These are phyloP conservation scores for Pleurotus giganteus DNA, from an alignment of 768 basidiomycete genomes.

Conservation along the genomic window DNA sequence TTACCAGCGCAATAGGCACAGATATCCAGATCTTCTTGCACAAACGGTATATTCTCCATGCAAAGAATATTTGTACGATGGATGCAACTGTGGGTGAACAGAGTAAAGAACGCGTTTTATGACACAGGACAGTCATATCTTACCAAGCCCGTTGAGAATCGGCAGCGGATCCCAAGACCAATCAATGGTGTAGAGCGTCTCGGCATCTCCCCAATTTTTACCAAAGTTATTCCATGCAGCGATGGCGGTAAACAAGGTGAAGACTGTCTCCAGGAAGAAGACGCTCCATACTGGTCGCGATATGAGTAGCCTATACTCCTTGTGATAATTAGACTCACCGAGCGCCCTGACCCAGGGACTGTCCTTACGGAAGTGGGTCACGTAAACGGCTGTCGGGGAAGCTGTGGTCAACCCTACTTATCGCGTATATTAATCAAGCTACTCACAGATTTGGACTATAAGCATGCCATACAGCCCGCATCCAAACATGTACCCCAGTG, in stretches of 20 bases:
- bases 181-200: constrained; percentile 9
- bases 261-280: constrained; percentile 16
- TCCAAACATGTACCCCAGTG: constrained; percentile 18
- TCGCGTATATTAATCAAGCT: background rate
- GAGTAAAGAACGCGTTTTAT: too few relatives aligned
- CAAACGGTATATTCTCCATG: constrained; percentile 13
- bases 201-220: constrained; percentile 18
- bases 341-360: constrained; percentile 12
- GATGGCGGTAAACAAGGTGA: constrained; percentile 15
- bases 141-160: background rate
- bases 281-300: constrained; percentile 15
- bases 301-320: background rate
- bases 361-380: constrained; percentile 14
- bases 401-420: background rate
- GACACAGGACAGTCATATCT: too few relatives aligned
- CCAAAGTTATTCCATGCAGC: constrained; percentile 16
- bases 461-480: constrained; percentile 18
- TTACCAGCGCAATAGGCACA: constrained; percentile 7
- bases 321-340: constrained; percentile 4
- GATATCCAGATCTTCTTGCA: constrained; percentile 9
- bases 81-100: constrained; percentile 11
- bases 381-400: constrained; percentile 16
- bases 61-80: constrained; percentile 15
- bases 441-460: constrained; percentile 18
- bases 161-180: constrained; percentile 16